phyloP scores from a whole-genome alignment of 805 yeast genomes.

The Hanseniaspora occidentalis region DNA sequence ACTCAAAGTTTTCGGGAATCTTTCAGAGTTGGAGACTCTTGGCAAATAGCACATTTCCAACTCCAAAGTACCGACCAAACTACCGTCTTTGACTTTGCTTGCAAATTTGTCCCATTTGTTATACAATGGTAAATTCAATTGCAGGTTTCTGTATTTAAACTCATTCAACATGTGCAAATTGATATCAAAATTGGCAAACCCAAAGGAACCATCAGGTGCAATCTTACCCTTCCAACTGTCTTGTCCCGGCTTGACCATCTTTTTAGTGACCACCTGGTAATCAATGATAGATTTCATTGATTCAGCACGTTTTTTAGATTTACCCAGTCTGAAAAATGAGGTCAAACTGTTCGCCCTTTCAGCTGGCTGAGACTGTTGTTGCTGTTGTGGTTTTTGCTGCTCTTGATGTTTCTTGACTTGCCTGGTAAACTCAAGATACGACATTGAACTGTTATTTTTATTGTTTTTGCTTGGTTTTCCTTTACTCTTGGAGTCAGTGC shows the following conservation, averaged over 20 bases:
- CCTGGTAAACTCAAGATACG: neutral
- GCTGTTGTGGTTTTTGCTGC: slow-evolving; percentile 24
- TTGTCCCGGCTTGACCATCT: slow-evolving; percentile 22
- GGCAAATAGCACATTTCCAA: slow-evolving; percentile 59
- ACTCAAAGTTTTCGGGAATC: slow-evolving; percentile 57
- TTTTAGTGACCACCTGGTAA: slow-evolving; percentile 36
- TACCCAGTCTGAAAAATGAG: neutral
- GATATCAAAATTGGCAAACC: slow-evolving; percentile 50
- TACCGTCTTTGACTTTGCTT: slow-evolving; percentile 31
- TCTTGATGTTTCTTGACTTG: slow-evolving; percentile 7
- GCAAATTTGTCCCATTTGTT: slow-evolving; percentile 80
- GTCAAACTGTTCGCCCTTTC: slow-evolving; percentile 5
- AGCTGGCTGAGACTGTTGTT: slow-evolving; percentile 32
- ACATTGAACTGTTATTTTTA: too few relatives aligned
- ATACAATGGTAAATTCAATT: slow-evolving; percentile 16
- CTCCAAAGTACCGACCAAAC: too few relatives aligned
- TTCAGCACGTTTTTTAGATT: slow-evolving; percentile 1
- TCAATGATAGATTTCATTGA: slow-evolving; percentile 22
- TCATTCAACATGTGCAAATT: slow-evolving; percentile 10
- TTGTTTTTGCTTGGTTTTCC: too few relatives aligned
- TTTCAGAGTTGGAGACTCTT: slow-evolving; percentile 44
- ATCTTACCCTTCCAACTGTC: slow-evolving; percentile 54
- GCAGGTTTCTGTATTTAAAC: slow-evolving; percentile 8
- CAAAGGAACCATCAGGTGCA: slow-evolving; percentile 86
- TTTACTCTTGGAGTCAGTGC: slow-evolving; percentile 20